phyloP scores from a whole-genome alignment of 495 filamentous ascomycete species.

The Penicillium chermesinum region DNA sequence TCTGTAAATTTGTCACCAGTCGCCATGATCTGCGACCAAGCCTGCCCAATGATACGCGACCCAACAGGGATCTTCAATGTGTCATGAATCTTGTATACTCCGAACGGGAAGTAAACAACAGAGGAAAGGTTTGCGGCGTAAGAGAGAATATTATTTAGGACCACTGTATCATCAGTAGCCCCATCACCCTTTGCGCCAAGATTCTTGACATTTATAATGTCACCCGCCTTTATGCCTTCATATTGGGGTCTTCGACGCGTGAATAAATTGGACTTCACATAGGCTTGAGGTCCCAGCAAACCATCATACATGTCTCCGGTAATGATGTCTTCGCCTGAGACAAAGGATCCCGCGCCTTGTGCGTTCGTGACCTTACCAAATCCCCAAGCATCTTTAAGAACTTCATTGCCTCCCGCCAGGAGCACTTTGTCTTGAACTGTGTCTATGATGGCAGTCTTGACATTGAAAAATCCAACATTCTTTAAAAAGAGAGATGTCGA shows the following conservation, averaged over 20 bases:
- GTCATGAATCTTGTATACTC: constrained; percentile 70
- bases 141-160: constrained; percentile 61
- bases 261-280: constrained; percentile 10
- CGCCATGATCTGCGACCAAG: constrained; percentile 77
- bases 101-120: constrained; percentile 77
- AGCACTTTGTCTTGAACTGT: no score
- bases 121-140: constrained; percentile 36
- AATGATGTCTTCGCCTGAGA: no score
- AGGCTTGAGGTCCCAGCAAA: no score
- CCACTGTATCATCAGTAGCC: constrained; percentile 43
- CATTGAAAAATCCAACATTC: no score
- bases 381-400: no score
- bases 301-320: no score
- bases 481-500: no score
- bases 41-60: constrained; percentile 68
- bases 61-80: constrained; percentile 65
- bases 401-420: no score
- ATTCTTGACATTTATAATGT: constrained; percentile 56
- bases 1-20: constrained; percentile 62
- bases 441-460: neutral
- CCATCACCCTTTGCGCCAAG: constrained; percentile 67
- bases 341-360: no score
- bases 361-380: no score
- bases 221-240: constrained; percentile 39
- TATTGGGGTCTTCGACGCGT: constrained; percentile 27